phyloP scores from a whole-genome alignment of 768 basidiomycete species.

The Lentinus brumalis region DNA sequence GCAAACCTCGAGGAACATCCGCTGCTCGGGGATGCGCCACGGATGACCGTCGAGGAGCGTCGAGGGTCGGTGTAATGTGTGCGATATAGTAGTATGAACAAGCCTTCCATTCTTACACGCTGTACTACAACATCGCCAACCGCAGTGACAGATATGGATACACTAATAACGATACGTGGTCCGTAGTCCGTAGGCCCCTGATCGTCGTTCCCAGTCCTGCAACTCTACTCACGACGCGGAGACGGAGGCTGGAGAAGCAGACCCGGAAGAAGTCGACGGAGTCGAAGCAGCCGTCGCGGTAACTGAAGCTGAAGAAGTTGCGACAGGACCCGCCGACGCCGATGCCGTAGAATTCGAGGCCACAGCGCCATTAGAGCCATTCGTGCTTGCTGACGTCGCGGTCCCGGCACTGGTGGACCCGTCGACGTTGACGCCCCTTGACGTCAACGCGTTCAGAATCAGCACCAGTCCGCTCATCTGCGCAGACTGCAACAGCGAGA shows the following conservation, averaged over 20 bases:
- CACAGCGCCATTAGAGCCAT: conserved; percentile 1
- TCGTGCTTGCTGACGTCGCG: not conserved
- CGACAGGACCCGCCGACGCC: not conserved
- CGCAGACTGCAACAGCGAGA: conserved; percentile 67
- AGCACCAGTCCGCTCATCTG: conserved; percentile 78
- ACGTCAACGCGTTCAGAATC: conserved; percentile 71
- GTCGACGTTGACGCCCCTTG: conserved; percentile 37
- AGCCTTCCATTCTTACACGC: conserved; percentile 11
- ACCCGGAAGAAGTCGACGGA: conserved; percentile 5
- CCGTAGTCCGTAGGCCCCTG: conserved; percentile 1
- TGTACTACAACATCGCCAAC: not conserved
- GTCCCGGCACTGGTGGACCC: not conserved
- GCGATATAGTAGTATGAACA: not conserved
- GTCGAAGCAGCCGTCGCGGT: not conserved
- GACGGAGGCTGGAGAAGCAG: not conserved
- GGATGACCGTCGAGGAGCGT: too few relatives aligned
- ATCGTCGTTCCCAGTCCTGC: conserved; percentile 1
- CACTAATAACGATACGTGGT: conserved; percentile 17
- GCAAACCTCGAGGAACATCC: conserved; percentile 2
- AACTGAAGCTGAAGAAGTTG: not conserved
- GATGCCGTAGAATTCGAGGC: not conserved
- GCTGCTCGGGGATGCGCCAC: not conserved
- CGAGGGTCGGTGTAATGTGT: too few relatives aligned
- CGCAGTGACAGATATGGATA: conserved; percentile 8
- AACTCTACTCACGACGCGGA: not conserved